phyloP scores from a whole-genome alignment of 1,139 yeast genomes.

The Sugiyamaella japonica region DNA sequence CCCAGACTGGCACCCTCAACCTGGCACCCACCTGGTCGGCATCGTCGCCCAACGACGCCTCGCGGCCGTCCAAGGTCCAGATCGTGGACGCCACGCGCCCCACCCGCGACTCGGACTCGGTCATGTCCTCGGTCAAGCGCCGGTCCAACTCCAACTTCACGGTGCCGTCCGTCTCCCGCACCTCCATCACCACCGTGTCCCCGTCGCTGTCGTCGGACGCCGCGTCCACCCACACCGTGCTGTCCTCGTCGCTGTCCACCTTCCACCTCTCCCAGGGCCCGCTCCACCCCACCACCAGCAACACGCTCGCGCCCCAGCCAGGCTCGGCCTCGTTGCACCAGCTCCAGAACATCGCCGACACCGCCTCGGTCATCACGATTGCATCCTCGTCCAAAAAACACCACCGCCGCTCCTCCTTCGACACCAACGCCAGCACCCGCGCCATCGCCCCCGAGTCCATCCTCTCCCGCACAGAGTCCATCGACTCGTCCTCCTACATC shows the following conservation, averaged over 20 bases:
- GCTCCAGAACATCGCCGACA: conserved; percentile 29
- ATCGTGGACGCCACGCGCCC: conserved; percentile 27
- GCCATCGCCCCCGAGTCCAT: conserved; percentile 43
- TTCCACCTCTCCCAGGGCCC: conserved; percentile 18
- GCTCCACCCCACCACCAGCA: conserved; percentile 1
- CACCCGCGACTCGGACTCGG: conserved; percentile 23
- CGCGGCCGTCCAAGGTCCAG: conserved; percentile 28
- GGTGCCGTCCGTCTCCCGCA: conserved; percentile 35
- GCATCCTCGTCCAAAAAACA: conserved; percentile 42
- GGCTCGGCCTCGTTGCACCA: conserved; percentile 9
- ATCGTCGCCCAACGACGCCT: conserved; percentile 14
- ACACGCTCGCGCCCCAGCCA: conserved; percentile 12
- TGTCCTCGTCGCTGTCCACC: conserved; percentile 23
- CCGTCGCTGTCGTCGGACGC: conserved; percentile 31
- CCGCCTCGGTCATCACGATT: conserved; percentile 42
- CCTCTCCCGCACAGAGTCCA: conserved; percentile 32
- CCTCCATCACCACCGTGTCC: conserved; percentile 36
- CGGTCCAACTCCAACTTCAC: conserved; percentile 37
- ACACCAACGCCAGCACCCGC: conserved; percentile 43
- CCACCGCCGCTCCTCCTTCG: conserved; percentile 40
- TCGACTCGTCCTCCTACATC: conserved; percentile 27
- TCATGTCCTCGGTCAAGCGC: conserved; percentile 27
- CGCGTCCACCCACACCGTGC: conserved; percentile 27
- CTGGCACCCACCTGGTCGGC: background rate
- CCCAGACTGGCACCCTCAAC: background rate